Evolutionary conservation across 2,329 filamentous ascomycete genomes (phyloP).

Genomic region (Sporothrix dimorphospora): DNA sequence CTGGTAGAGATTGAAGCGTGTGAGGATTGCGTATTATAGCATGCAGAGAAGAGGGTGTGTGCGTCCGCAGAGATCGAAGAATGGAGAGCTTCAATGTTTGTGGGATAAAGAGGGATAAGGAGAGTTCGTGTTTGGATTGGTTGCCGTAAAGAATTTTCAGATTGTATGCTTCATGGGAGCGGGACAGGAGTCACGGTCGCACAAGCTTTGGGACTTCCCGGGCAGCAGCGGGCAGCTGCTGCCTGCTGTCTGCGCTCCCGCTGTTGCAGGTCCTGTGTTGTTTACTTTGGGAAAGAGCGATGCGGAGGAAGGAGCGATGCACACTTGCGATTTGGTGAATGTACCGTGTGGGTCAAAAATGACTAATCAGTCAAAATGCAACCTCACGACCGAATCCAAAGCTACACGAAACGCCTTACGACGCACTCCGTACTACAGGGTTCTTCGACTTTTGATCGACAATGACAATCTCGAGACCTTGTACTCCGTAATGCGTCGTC

Average conservation of each 20-base stretch:
- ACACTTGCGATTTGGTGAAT: neutral
- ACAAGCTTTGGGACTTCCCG: no score
- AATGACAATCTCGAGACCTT: neutral
- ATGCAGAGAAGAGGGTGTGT: neutral
- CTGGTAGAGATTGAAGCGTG: neutral
- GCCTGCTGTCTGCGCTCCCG: neutral
- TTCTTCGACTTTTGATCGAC: neutral
- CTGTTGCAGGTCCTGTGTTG: neutral
- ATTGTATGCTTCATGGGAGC: neutral
- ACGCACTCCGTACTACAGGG: neutral
- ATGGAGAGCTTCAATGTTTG: neutral
- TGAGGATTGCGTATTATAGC: neutral
- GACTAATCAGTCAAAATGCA: neutral
- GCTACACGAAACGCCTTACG: neutral
- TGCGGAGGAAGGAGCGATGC: slow-evolving; percentile 8
- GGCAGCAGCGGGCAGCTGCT: neutral
- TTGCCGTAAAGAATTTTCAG: neutral
- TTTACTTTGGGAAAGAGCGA: slow-evolving; percentile 11
- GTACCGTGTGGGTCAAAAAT: neutral
- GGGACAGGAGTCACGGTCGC: neutral
- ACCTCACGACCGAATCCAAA: neutral
- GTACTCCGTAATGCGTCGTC: neutral
- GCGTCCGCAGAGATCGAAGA: neutral
- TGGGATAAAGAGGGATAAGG: neutral
- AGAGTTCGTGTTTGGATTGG: neutral